Conservation (phyloP, 2,329 filamentous ascomycete species). For the Cytospora paraplurivora region DNA sequence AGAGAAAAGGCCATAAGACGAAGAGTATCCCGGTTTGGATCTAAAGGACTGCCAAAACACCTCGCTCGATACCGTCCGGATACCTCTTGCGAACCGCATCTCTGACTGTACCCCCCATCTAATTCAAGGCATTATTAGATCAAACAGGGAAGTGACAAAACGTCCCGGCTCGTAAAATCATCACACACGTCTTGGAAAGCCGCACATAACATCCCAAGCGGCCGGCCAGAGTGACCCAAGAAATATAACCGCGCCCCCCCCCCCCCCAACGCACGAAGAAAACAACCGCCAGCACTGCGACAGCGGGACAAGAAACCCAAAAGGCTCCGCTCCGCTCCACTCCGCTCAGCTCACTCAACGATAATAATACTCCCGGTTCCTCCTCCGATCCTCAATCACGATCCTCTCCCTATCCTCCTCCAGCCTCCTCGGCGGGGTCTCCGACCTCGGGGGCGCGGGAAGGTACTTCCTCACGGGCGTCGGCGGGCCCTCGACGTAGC, state of each 20-base stretch:
- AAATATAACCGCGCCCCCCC: too few species aligned
- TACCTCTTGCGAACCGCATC: not conserved
- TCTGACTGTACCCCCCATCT: not conserved
- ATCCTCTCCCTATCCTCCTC: slow-evolving; percentile 39
- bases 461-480: slow-evolving; percentile 39
- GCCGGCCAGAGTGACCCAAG: not conserved
- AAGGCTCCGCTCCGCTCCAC: too few species aligned
- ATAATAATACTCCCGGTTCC: slow-evolving; percentile 39
- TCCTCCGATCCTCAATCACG: slow-evolving; percentile 39
- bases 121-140: not conserved
- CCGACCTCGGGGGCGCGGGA: slow-evolving; percentile 36
- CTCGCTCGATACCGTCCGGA: not conserved
- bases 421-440: slow-evolving; percentile 35
- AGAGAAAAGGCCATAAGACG: too few species aligned
- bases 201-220: not conserved
- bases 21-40: too few species aligned
- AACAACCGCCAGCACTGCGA: not conserved
- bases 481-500: slow-evolving; percentile 53
- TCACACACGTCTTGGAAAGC: not conserved
- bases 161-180: not conserved
- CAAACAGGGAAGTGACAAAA: not conserved
- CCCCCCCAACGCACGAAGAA: too few species aligned
- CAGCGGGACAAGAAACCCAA: too few species aligned
- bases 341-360: slow-evolving; percentile 5
- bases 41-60: too few species aligned